These are phyloP conservation scores for Plasmodium sp. DNA, from an alignment of 169 alveolate species.

Conservation along the genomic window DNA sequence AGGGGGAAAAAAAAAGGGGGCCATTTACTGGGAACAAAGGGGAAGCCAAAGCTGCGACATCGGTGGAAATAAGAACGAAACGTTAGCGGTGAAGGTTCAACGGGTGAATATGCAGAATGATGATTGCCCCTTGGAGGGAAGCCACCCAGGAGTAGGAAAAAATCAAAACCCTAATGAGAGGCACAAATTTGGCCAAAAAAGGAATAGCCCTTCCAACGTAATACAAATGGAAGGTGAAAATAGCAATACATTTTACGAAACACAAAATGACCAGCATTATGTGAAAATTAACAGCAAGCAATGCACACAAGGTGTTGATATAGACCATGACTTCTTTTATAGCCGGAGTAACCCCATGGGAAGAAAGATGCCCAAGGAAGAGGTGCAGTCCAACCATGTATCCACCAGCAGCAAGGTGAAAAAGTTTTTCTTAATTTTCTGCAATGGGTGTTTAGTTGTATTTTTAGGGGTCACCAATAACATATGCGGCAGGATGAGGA, in stretches of 20 bases:
- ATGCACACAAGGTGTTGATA: not conserved
- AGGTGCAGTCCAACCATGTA: not conserved
- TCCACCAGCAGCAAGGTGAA: not conserved
- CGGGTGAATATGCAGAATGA: not conserved
- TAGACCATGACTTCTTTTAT: not conserved
- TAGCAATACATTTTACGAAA: not conserved
- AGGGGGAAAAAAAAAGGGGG: not conserved
- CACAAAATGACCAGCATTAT: not conserved
- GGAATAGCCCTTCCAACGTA: not conserved
- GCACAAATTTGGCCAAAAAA: not conserved
- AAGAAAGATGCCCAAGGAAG: not conserved
- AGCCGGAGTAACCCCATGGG: not conserved
- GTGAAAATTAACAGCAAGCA: not conserved
- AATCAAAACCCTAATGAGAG: not conserved
- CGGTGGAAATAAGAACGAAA: not conserved
- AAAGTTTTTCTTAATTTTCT: constrained; percentile 43
- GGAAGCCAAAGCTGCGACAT: not conserved
- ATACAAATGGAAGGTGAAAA: not conserved
- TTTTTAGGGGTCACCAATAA: constrained; percentile 57
- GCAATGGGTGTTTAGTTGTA: constrained; percentile 70
- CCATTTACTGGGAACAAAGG: not conserved
- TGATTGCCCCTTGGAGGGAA: not conserved
- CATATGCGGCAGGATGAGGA: constrained; percentile 67
- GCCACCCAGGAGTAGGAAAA: not conserved
- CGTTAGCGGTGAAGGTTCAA: not conserved